phyloP scores from a whole-genome alignment of 164 flowering plant genomes.

The Stephania cephalantha region DNA sequence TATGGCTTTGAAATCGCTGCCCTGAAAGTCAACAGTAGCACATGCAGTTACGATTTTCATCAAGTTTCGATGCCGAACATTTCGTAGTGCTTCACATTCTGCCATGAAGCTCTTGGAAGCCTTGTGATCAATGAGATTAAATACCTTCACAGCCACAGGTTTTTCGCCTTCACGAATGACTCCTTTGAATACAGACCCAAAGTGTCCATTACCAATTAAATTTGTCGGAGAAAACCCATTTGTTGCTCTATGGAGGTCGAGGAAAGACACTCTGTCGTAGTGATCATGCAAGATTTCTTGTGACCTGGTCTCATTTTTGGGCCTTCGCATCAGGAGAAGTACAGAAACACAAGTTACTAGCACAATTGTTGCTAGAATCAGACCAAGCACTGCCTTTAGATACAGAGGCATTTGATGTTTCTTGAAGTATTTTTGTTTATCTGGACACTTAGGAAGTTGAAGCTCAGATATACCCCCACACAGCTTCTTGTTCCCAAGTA shows the following conservation, averaged over 20 bases:
- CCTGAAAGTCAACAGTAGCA: conserved; percentile 11
- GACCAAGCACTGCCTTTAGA: background rate
- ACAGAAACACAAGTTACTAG: background rate
- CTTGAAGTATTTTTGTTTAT: background rate
- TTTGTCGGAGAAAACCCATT: conserved; percentile 7
- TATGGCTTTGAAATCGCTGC: conserved; percentile 14
- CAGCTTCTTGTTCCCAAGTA: conserved; percentile 7
- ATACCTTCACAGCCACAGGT: background rate
- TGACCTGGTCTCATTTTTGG: background rate
- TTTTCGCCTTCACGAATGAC: background rate
- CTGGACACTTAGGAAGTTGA: background rate
- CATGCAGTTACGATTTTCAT: conserved; percentile 7
- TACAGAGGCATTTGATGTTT: background rate
- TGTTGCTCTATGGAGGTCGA: conserved; percentile 4
- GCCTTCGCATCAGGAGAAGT: background rate
- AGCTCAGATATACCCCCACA: conserved; percentile 11
- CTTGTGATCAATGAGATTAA: background rate
- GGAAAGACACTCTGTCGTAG: conserved; percentile 4
- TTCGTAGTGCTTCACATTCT: conserved; percentile 10
- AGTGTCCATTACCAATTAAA: conserved; percentile 9
- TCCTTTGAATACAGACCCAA: conserved; percentile 8
- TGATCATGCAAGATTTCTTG: background rate
- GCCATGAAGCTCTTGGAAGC: conserved; percentile 13
- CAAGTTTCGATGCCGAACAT: conserved; percentile 6
- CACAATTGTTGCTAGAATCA: background rate